These are phyloP conservation scores for Solanum chaucha DNA, from an alignment of 257 asterid genomes.

Conservation along the genomic window DNA sequence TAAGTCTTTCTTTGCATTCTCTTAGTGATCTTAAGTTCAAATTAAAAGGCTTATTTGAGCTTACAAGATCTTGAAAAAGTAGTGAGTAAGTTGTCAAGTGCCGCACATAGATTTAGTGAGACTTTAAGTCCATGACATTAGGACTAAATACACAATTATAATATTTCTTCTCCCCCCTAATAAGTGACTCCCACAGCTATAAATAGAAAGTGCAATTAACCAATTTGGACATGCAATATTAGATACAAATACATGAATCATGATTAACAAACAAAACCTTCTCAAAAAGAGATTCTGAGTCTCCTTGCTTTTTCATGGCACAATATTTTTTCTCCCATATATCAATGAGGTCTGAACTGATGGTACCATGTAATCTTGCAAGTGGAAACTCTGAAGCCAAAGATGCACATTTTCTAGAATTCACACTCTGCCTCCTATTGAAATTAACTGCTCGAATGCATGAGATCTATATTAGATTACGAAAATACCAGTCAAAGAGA, in stretches of 20 bases:
- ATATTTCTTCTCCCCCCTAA: constrained; percentile 21
- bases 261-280: constrained; percentile 34
- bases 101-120: too few species aligned
- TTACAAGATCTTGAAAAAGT: too few species aligned
- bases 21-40: too few species aligned
- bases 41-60: too few species aligned
- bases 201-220: constrained; percentile 10
- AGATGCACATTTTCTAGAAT: constrained; percentile 23
- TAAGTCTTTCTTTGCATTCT: too few species aligned
- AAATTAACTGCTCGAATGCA: constrained; percentile 43
- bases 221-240: not conserved
- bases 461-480: not conserved
- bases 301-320: constrained; percentile 15
- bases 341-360: constrained; percentile 41
- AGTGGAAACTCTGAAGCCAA: constrained; percentile 53
- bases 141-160: constrained; percentile 15
- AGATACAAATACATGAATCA: not conserved
- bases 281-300: constrained; percentile 47
- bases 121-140: too few species aligned
- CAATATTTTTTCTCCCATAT: constrained; percentile 45
- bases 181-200: constrained; percentile 78
- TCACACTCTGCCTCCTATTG: constrained; percentile 22
- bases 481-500: not conserved
- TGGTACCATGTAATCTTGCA: constrained; percentile 54
- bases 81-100: too few species aligned